A percentile compares a stretch with the other conserved stretches of the same genome.
phyloP scores from a whole-genome alignment of 73 alveolate genomes.

The Breviolum minutum region DNA sequence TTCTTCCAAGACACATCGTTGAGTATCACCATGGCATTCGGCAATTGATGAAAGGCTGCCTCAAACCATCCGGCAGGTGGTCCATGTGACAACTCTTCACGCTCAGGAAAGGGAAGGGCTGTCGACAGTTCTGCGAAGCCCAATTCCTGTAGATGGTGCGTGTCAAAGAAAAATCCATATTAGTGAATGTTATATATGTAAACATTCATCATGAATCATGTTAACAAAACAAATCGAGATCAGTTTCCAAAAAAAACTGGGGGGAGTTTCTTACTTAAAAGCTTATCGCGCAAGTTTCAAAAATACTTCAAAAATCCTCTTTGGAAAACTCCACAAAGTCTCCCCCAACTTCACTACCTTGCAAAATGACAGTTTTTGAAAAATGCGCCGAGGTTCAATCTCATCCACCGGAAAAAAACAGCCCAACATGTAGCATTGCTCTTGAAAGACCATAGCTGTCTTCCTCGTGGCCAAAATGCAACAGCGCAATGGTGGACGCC shows the following conservation, averaged over 20 bases:
- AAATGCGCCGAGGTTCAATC: background rate
- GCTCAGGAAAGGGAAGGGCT: background rate
- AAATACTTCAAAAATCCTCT: no score
- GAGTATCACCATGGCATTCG: conserved; percentile 43
- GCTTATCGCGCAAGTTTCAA: no score
- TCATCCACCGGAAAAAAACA: conserved; percentile 62
- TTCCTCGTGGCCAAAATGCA: conserved; percentile 46
- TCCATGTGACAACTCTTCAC: background rate
- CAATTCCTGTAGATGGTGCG: background rate
- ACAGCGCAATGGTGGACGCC: conserved; percentile 52
- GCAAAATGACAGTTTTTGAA: no score
- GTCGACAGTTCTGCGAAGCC: conserved; percentile 37
- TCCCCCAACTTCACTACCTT: no score
- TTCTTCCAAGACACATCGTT: background rate
- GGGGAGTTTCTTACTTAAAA: no score
- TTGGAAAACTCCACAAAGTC: no score
- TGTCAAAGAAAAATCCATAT: no score
- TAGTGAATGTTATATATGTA: background rate
- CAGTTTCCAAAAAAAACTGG: no score
- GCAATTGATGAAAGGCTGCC: conserved; percentile 25
- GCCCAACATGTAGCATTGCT: conserved; percentile 18
- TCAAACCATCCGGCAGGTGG: background rate
- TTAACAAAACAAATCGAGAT: no score
- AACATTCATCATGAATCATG: no score
- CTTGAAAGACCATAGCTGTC: conserved; percentile 49